Evolutionary conservation across 2,329 filamentous ascomycete genomes (phyloP).

Genomic region (Plectosphaerella sp.): DNA sequence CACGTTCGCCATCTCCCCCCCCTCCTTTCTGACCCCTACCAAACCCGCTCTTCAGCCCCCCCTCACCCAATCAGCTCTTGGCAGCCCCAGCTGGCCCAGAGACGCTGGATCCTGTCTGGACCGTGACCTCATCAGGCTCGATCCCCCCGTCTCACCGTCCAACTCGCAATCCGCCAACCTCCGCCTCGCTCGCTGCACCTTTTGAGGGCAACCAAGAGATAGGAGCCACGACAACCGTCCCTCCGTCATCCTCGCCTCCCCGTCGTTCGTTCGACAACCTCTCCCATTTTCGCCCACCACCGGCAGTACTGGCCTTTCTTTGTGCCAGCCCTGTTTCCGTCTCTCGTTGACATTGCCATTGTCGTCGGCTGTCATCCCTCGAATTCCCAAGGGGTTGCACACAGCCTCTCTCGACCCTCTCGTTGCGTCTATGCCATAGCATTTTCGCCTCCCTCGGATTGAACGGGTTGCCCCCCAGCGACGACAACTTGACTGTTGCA

Average conservation of each 20-base stretch:
- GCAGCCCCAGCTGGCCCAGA: neutral
- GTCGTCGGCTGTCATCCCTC: neutral
- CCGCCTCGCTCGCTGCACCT: neutral
- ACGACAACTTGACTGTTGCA: slow-evolving; percentile 1
- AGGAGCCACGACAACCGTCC: slow-evolving; percentile 6
- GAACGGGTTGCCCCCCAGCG: neutral
- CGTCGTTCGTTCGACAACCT: slow-evolving; percentile 2
- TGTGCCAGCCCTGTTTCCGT: neutral
- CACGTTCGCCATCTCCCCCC: neutral
- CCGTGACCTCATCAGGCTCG: slow-evolving; percentile 3
- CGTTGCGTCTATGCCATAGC: neutral
- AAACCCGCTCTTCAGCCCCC: neutral
- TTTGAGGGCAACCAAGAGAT: neutral
- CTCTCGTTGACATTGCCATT: neutral
- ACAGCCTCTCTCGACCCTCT: neutral
- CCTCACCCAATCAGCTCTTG: neutral
- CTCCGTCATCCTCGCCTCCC: slow-evolving; percentile 11
- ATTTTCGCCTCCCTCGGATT: neutral
- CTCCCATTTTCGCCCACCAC: neutral
- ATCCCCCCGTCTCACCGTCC: slow-evolving; percentile 1
- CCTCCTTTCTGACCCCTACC: slow-evolving; percentile 3
- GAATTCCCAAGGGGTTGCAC: neutral
- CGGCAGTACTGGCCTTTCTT: slow-evolving; percentile 1
- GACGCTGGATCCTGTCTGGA: slow-evolving; percentile 1
- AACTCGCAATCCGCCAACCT: neutral